phyloP scores from a whole-genome alignment of 768 basidiomycete species.

The Xerocomus spinulosus region DNA sequence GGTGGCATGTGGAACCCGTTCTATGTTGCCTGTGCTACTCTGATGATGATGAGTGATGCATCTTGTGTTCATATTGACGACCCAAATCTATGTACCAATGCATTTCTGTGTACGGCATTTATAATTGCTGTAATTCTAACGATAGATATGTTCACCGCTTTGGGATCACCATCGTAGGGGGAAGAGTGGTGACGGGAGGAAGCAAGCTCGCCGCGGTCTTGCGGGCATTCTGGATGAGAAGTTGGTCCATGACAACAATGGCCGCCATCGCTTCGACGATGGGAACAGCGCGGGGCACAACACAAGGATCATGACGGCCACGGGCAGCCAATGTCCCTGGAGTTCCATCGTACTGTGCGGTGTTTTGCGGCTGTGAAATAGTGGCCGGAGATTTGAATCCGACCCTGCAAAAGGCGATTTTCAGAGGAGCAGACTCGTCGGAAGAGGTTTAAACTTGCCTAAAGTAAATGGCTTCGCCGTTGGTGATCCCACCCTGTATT shows the following conservation, averaged over 20 bases:
- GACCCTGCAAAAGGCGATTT: conserved; percentile 48
- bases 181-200: conserved; percentile 84
- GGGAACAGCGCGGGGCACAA: conserved; percentile 93
- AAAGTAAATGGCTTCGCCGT: conserved; percentile 97
- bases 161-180: conserved; percentile 85
- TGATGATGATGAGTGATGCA: conserved; percentile 44
- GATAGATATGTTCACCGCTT: conserved; percentile 14
- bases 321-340: conserved; percentile 83
- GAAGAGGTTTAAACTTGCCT: conserved; percentile 49
- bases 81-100: background rate
- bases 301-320: conserved; percentile 95
- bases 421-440: conserved; percentile 3
- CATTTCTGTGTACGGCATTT: background rate
- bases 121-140: background rate
- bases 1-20: conserved; percentile 67
- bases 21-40: conserved; percentile 57
- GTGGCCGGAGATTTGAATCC: conserved; percentile 99
- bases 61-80: background rate
- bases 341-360: conserved; percentile 92
- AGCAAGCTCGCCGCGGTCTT: conserved; percentile 68
- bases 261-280: conserved; percentile 99
- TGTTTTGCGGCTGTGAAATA: conserved; percentile 86
- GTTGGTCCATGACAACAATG: conserved; percentile 90
- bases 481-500: conserved; percentile 95
- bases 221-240: conserved; percentile 86